These are phyloP conservation scores for Calonectria pteridis DNA, from an alignment of 2,329 filamentous ascomycete genomes.

Conservation along the genomic window DNA sequence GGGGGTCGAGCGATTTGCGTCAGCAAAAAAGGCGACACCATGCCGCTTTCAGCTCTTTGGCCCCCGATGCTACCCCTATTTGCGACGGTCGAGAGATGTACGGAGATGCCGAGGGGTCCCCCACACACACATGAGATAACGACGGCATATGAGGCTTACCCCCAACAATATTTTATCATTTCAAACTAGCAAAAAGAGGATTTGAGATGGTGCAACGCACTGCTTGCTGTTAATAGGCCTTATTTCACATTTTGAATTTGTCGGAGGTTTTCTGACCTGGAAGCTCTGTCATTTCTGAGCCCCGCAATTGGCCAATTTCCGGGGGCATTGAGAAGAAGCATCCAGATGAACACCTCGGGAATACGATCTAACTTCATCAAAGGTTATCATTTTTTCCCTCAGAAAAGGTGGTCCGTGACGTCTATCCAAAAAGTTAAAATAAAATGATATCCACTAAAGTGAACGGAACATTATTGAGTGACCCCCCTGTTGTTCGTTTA, in stretches of 20 bases:
- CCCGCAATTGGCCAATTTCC: not conserved
- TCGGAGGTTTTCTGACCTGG: not conserved
- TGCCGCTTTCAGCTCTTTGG: not conserved
- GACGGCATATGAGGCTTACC: not conserved
- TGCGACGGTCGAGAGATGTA: not conserved
- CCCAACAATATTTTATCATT: not conserved
- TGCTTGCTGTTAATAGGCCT: too few species aligned
- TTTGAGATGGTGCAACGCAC: not conserved
- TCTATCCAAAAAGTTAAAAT: not conserved
- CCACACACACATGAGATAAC: not conserved
- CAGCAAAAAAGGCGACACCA: not conserved
- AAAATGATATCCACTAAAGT: not conserved
- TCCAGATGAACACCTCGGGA: not conserved
- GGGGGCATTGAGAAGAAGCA: not conserved
- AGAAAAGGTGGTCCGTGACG: not conserved
- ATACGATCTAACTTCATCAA: not conserved
- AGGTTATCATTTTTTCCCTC: not conserved
- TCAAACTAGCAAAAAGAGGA: not conserved
- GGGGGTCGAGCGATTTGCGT: not conserved
- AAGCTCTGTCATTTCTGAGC: not conserved
- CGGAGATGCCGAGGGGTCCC: not conserved
- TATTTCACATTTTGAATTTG: not conserved
- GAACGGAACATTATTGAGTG: not conserved
- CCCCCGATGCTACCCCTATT: not conserved
- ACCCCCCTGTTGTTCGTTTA: not conserved